phyloP scores from a whole-genome alignment of 208 protist species.

The Angomonas ambiguus region DNA sequence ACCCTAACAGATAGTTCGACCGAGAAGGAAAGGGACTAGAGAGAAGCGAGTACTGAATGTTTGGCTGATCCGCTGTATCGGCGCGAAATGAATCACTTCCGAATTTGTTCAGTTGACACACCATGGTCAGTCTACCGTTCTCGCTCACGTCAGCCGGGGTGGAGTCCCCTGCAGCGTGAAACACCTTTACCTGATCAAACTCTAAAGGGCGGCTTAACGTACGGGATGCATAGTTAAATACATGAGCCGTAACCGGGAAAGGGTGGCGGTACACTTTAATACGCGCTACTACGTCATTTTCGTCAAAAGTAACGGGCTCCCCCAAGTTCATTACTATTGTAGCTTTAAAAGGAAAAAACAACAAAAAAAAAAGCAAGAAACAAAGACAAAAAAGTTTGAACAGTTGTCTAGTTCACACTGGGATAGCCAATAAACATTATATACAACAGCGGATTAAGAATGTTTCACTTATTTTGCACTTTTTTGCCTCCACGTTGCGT shows the following conservation, averaged over 20 bases:
- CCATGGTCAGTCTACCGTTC: conserved; percentile 65
- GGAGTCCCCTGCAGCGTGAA: conserved; percentile 9
- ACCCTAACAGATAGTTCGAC: conserved; percentile 67
- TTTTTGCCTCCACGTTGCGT: no score
- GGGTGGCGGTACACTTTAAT: conserved; percentile 75
- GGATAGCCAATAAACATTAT: conserved; percentile 10
- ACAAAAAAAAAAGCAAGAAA: conserved; percentile 14
- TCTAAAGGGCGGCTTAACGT: conserved; percentile 68
- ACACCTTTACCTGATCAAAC: conserved; percentile 50
- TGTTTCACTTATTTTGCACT: not conserved
- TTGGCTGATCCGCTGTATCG: not conserved
- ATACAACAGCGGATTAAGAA: conserved; percentile 1
- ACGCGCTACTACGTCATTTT: conserved; percentile 74
- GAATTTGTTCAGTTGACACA: conserved; percentile 70
- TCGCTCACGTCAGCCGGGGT: conserved; percentile 21
- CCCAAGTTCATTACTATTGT: conserved; percentile 20
- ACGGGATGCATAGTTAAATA: conserved; percentile 87
- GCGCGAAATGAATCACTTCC: conserved; percentile 54
- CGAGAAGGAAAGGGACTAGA: conserved; percentile 60
- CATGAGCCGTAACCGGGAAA: conserved; percentile 56
- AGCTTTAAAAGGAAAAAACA: conserved; percentile 14
- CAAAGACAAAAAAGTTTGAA: conserved; percentile 11
- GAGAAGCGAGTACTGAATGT: conserved; percentile 48
- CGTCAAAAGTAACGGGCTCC: conserved; percentile 19
- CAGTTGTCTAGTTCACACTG: not conserved